These are phyloP conservation scores for Kalmanozyma brasiliensis DNA, from an alignment of 1,284 basidiomycete genomes.

Conservation along the genomic window DNA sequence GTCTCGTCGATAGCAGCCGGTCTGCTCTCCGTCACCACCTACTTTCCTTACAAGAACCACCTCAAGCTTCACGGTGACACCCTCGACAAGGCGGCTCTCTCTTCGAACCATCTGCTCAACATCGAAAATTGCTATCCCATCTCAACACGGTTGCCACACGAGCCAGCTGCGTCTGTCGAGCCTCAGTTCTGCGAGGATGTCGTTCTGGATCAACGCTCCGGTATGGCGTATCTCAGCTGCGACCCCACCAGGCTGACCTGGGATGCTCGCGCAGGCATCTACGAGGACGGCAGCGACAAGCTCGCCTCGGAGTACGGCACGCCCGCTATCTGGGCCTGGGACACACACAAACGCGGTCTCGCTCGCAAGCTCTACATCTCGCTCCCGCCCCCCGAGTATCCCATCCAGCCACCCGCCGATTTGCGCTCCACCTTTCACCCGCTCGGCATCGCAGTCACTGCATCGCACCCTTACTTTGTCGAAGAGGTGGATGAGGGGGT, in stretches of 20 bases:
- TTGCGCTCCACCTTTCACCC: slow-evolving; percentile 47
- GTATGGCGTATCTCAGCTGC: slow-evolving; percentile 54
- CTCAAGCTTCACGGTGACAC: slow-evolving; percentile 38
- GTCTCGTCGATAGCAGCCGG: slow-evolving; percentile 37
- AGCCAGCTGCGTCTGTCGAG: slow-evolving; percentile 39
- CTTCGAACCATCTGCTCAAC: slow-evolving; percentile 21
- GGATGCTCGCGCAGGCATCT: slow-evolving; percentile 47
- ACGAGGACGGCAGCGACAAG: slow-evolving; percentile 27
- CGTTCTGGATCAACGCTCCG: slow-evolving; percentile 40
- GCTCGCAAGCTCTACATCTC: slow-evolving; percentile 44
- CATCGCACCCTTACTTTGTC: slow-evolving; percentile 38
- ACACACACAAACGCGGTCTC: slow-evolving; percentile 25
- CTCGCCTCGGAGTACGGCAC: slow-evolving; percentile 21
- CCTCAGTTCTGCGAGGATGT: slow-evolving; percentile 55
- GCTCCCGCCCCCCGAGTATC: slow-evolving; percentile 36
- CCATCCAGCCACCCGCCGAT: slow-evolving; percentile 28
- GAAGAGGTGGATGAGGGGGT: slow-evolving; percentile 23
- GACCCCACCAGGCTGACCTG: slow-evolving; percentile 51
- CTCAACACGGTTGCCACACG: slow-evolving; percentile 24
- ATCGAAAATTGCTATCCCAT: slow-evolving; percentile 36
- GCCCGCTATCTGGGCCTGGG: slow-evolving; percentile 53
- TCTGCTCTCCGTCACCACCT: slow-evolving; percentile 38
- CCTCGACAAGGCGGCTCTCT: slow-evolving; percentile 4
- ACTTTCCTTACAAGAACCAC: slow-evolving; percentile 42
- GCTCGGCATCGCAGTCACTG: slow-evolving; percentile 44